Evolutionary conservation across 352 stramenopile genomes (phyloP).

Genomic region (Lagenidium sp.): DNA sequence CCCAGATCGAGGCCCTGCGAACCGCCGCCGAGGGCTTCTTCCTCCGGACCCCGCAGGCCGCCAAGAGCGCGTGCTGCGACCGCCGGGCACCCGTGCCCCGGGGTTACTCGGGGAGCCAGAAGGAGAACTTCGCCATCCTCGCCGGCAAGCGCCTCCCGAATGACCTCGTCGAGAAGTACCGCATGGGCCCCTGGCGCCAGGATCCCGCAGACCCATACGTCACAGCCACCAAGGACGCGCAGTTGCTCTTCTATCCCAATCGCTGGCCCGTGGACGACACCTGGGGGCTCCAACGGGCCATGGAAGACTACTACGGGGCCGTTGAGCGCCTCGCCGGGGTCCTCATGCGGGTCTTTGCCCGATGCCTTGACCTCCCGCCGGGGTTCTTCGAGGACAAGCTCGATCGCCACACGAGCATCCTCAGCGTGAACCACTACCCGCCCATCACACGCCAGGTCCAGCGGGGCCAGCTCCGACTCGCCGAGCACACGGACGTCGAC

Average conservation of each 20-base stretch:
- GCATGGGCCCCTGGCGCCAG: conserved; percentile 8
- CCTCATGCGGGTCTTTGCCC: conserved; percentile 10
- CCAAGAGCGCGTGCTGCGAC: conserved; percentile 5
- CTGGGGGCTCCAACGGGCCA: conserved; percentile 6
- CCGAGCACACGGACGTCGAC: conserved; percentile 15
- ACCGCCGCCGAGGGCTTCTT: conserved; percentile 1
- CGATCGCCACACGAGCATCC: conserved; percentile 11
- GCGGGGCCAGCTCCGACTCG: conserved; percentile 7
- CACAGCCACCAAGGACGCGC: conserved; percentile 5
- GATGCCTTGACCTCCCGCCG: conserved; percentile 6
- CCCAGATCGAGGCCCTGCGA: not conserved
- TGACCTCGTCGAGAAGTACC: conserved; percentile 18
- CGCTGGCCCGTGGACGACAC: conserved; percentile 10
- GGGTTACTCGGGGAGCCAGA: conserved; percentile 8
- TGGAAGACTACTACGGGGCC: conserved; percentile 11
- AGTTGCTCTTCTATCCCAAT: conserved; percentile 18
- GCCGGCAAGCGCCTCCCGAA: conserved; percentile 6
- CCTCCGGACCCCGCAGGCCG: not conserved
- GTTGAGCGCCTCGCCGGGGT: conserved; percentile 8
- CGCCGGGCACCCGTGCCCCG: conserved; percentile 11
- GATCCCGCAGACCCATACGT: conserved; percentile 6
- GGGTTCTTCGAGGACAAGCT: conserved; percentile 9
- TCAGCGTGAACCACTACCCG: conserved; percentile 18
- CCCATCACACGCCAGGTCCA: conserved; percentile 9
- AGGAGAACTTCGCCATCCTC: conserved; percentile 19